A percentile compares a stretch with the other conserved stretches of the same genome.
phyloP scores from a whole-genome alignment of 2,329 filamentous ascomycete genomes.

The Monilinia polystroma region DNA sequence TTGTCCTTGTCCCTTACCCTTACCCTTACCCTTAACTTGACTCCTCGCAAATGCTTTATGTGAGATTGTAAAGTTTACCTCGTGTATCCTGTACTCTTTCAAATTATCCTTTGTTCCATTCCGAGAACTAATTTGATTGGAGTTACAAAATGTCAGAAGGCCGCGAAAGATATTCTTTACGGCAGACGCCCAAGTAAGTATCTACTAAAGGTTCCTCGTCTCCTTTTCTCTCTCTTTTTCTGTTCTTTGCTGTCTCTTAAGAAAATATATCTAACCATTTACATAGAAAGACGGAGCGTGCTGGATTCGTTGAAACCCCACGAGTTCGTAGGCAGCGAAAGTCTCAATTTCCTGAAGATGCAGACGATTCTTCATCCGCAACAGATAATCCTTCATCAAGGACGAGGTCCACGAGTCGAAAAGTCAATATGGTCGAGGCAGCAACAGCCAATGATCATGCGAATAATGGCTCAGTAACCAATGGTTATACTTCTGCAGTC shows the following conservation, averaged over 20 bases:
- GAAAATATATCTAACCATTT: conserved; percentile 25
- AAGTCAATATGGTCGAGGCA: conserved; percentile 32
- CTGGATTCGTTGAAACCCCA: conserved; percentile 53
- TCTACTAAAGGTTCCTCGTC: not conserved
- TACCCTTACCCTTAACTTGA: too few relatives aligned
- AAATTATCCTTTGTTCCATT: conserved; percentile 6
- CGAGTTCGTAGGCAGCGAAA: conserved; percentile 45
- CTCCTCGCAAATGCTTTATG: not conserved
- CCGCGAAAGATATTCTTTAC: conserved; percentile 40
- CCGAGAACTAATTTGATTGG: conserved; percentile 1
- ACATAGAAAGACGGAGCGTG: conserved; percentile 50
- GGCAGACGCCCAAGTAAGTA: conserved; percentile 40
- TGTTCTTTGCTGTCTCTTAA: not conserved
- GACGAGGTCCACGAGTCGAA: conserved; percentile 29
- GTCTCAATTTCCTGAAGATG: conserved; percentile 38
- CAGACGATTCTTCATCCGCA: conserved; percentile 40
- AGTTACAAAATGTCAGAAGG: conserved; percentile 37
- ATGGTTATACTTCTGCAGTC: conserved; percentile 21
- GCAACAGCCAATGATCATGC: conserved; percentile 29
- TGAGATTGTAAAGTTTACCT: not conserved
- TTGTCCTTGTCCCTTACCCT: too few relatives aligned
- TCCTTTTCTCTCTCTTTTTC: not conserved
- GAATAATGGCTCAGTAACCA: conserved; percentile 23
- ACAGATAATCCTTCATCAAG: conserved; percentile 34
- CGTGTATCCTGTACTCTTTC: not conserved